Evolutionary conservation across 805 yeast genomes (phyloP).

Genomic region (Blastobotrys americana): DNA sequence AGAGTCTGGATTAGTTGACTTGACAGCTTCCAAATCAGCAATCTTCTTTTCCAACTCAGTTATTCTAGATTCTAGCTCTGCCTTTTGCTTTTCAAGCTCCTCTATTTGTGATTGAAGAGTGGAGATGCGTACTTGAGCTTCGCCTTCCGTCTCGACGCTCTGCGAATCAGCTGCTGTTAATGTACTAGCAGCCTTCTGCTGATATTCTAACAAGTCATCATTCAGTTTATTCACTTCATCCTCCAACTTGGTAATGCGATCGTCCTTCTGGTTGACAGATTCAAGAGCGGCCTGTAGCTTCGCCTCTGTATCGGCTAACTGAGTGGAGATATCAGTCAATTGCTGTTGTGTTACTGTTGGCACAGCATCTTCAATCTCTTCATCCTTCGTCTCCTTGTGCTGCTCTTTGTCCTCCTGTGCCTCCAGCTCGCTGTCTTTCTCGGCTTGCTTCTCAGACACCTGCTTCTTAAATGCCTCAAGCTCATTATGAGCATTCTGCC

Average conservation of each 20-base stretch:
- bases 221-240: constrained; percentile 23
- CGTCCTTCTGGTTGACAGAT: constrained; percentile 16
- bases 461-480: constrained; percentile 10
- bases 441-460: constrained; percentile 21
- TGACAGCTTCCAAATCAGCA: constrained; percentile 18
- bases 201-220: constrained; percentile 23
- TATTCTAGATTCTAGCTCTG: constrained; percentile 20
- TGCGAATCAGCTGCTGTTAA: background rate
- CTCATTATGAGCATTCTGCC: constrained; percentile 10
- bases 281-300: background rate
- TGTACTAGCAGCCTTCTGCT: constrained; percentile 5
- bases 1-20: constrained; percentile 5
- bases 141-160: constrained; percentile 1
- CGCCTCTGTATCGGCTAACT: background rate
- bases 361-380: constrained; percentile 20
- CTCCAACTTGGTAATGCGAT: constrained; percentile 28
- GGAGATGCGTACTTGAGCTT: constrained; percentile 12
- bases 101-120: constrained; percentile 1
- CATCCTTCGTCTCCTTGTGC: constrained; percentile 9
- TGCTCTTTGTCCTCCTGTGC: background rate
- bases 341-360: background rate
- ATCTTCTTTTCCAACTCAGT: constrained; percentile 23
- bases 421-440: background rate
- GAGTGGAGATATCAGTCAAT: background rate
- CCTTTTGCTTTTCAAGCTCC: constrained; percentile 4